A percentile compares a stretch with the other conserved stretches of the same genome.
Evolutionary conservation across 2,329 filamentous ascomycete species (phyloP).

Genomic region (Ceratocystis cacaofunesta): DNA sequence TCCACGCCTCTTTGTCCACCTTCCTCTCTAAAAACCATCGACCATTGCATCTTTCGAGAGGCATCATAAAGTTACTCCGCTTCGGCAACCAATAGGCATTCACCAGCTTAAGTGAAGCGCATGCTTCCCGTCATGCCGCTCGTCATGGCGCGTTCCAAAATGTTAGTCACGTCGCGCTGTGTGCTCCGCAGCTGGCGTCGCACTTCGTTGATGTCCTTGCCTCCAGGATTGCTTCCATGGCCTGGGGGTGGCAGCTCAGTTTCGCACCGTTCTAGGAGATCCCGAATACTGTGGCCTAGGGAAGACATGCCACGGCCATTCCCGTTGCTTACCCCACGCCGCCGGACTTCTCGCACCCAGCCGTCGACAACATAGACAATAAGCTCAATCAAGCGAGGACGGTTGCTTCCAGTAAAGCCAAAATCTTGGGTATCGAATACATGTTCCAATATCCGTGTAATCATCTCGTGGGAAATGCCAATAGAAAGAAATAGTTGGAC

Average conservation of each 20-base stretch:
- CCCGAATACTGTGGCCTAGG: slow-evolving; percentile 30
- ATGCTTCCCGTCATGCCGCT: slow-evolving; percentile 28
- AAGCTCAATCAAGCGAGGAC: slow-evolving; percentile 40
- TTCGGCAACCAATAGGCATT: background rate
- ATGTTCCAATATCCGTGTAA: slow-evolving; percentile 40
- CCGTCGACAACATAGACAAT: slow-evolving; percentile 35
- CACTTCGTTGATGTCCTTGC: slow-evolving; percentile 31
- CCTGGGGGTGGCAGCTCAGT: slow-evolving; percentile 28
- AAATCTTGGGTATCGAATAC: slow-evolving; percentile 45
- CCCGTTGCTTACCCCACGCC: slow-evolving; percentile 27
- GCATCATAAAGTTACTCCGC: background rate
- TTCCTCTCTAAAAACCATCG: background rate
- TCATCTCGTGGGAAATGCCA: slow-evolving; percentile 41
- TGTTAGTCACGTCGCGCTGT: slow-evolving; percentile 30
- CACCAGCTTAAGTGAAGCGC: slow-evolving; percentile 30
- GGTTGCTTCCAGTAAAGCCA: slow-evolving; percentile 38
- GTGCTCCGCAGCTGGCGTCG: slow-evolving; percentile 30
- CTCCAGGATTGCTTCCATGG: slow-evolving; percentile 31
- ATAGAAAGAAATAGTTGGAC: slow-evolving; percentile 41
- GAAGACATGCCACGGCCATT: slow-evolving; percentile 18
- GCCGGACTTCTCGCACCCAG: slow-evolving; percentile 36
- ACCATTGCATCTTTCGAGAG: background rate
- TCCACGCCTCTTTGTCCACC: background rate
- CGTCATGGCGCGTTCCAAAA: slow-evolving; percentile 27
- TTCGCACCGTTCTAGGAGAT: slow-evolving; percentile 38